These are phyloP conservation scores for Euphorbia lathyris DNA, from an alignment of 345 rosid genomes.

Conservation along the genomic window DNA sequence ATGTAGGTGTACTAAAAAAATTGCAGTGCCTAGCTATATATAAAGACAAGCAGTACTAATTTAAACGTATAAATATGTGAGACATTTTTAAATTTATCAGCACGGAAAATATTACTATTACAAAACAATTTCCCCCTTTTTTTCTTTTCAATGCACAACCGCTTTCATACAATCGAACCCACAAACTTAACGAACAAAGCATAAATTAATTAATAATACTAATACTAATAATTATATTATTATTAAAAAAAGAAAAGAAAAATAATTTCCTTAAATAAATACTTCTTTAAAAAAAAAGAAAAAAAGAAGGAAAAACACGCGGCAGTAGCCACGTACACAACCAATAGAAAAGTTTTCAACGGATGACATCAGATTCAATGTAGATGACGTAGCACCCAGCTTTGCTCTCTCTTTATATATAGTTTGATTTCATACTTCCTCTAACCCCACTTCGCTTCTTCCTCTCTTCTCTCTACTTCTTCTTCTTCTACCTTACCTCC, in stretches of 20 bases:
- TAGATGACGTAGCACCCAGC: neutral
- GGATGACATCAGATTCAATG: slow-evolving; percentile 3
- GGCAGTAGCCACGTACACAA: slow-evolving; percentile 1
- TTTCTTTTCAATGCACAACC: neutral
- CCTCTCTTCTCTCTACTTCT: neutral
- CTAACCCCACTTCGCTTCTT: neutral
- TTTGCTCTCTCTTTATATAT: neutral
- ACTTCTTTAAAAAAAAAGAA: neutral
- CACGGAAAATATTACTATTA: neutral
- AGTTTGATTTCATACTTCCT: neutral
- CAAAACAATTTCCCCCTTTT: neutral
- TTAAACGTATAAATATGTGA: neutral
- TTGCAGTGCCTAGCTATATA: too few species aligned
- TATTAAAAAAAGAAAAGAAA: neutral
- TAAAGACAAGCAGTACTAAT: neutral
- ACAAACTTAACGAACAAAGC: neutral
- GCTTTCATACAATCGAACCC: neutral
- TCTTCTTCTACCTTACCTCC: neutral
- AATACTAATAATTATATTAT: too few species aligned
- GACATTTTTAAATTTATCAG: neutral
- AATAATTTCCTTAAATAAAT: neutral
- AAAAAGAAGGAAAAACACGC: neutral
- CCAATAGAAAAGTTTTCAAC: neutral
- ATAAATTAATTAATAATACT: neutral
- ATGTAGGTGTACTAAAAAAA: too few species aligned